Conservation (phyloP, 176 grass and related monocot genomes). For the barley (Hordeum vulgare) region MorexV3_pseudomolecules_assembly NC_058523.1:13369291-13369790, state of each 20-base stretch:
- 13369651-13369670: not conserved
- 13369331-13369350: not conserved
- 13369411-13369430: not conserved
- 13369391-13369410: not conserved
- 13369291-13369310: not conserved
- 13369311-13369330: not conserved
- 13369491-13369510: too few relatives aligned
- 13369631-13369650: not conserved
- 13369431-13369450: not conserved
- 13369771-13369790: slow-evolving; percentile 23
- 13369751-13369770: slow-evolving; percentile 22
- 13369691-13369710: not conserved
- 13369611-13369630: not conserved
- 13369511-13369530: too few relatives aligned
- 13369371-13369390: not conserved
- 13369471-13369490: too few relatives aligned
- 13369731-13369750: slow-evolving; percentile 36
- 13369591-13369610: not conserved
- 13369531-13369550: too few relatives aligned
- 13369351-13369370: not conserved
- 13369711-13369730: not conserved
- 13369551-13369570: too few relatives aligned
- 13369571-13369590: too few relatives aligned
- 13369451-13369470: too few relatives aligned
- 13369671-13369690: not conserved